Evolutionary conservation across 2,329 filamentous ascomycete genomes (phyloP).

Genomic region (Pyricularia sp.): DNA sequence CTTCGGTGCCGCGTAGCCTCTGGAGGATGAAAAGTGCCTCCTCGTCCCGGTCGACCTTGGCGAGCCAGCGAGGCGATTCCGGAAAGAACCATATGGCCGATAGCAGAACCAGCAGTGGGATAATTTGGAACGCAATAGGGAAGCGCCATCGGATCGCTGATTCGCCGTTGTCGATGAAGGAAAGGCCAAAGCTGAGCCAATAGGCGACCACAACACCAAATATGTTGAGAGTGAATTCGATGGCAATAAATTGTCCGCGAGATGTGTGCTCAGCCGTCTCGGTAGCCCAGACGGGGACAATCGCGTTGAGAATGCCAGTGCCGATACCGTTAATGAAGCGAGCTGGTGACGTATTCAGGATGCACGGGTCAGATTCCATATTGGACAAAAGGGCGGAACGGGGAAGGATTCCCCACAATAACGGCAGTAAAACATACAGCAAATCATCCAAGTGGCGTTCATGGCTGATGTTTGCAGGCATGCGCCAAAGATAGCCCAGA

Average conservation of each 20-base stretch:
- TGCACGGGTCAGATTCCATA: not conserved
- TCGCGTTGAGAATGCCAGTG: constrained; percentile 61
- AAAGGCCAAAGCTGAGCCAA: constrained; percentile 22
- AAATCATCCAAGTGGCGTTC: constrained; percentile 63
- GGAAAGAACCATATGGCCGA: constrained; percentile 9
- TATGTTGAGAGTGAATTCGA: constrained; percentile 50
- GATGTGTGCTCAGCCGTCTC: constrained; percentile 60
- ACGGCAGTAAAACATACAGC: constrained; percentile 29
- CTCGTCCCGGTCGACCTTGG: constrained; percentile 53
- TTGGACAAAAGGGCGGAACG: not conserved
- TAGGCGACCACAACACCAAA: constrained; percentile 21
- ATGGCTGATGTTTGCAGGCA: constrained; percentile 55
- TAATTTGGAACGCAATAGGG: constrained; percentile 19
- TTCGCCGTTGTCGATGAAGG: constrained; percentile 16
- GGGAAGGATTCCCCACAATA: not conserved
- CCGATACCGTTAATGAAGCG: constrained; percentile 55
- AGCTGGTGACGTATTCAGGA: constrained; percentile 21
- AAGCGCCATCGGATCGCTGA: constrained; percentile 22
- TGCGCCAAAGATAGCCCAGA: constrained; percentile 52
- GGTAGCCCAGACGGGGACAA: constrained; percentile 63
- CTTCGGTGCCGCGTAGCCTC: constrained; percentile 51
- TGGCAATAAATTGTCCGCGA: constrained; percentile 59
- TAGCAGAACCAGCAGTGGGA: constrained; percentile 10
- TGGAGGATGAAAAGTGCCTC: constrained; percentile 59
- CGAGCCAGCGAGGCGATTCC: constrained; percentile 10